A percentile compares a stretch with the other conserved stretches of the same genome.
Evolutionary conservation across 352 stramenopile species (phyloP).

Genomic region (Phytopythium delawarense): DNA sequence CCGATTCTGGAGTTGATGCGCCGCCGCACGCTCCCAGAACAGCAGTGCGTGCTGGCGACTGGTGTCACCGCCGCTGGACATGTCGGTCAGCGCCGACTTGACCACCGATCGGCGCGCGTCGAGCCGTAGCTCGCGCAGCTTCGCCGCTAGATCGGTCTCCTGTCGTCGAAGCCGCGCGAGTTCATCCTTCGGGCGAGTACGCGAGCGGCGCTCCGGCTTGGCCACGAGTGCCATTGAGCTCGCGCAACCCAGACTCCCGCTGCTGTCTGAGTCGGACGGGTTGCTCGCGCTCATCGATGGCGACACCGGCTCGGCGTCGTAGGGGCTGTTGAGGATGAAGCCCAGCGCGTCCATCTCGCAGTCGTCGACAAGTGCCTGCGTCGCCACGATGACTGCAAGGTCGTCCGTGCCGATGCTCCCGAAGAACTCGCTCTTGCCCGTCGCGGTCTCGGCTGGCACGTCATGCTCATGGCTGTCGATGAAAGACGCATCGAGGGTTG

Average conservation of each 20-base stretch:
- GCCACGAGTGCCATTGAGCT: neutral
- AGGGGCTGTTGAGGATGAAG: neutral
- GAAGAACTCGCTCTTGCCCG: neutral
- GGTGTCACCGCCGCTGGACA: neutral
- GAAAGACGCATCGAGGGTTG: neutral
- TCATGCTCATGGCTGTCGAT: neutral
- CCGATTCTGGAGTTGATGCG: constrained; percentile 18
- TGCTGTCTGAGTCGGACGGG: constrained; percentile 1
- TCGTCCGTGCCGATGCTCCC: neutral
- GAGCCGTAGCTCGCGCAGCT: constrained; percentile 2
- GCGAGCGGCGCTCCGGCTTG: neutral
- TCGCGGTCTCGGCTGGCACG: neutral
- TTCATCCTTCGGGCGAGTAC: constrained; percentile 1
- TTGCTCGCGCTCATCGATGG: neutral
- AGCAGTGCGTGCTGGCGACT: constrained; percentile 10
- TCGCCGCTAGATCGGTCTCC: neutral
- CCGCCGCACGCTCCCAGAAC: constrained; percentile 27
- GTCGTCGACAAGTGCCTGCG: neutral
- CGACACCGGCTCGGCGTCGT: neutral
- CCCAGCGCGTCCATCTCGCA: neutral
- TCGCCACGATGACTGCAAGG: neutral
- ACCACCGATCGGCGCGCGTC: neutral
- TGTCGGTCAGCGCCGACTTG: neutral
- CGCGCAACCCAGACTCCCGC: too few species aligned
- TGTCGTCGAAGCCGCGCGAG: neutral